Evolutionary conservation across 805 yeast genomes (phyloP), one percentile per base, ranked within the genome.

Genomic region (Scheffersomyces amazonensis): DNA sequence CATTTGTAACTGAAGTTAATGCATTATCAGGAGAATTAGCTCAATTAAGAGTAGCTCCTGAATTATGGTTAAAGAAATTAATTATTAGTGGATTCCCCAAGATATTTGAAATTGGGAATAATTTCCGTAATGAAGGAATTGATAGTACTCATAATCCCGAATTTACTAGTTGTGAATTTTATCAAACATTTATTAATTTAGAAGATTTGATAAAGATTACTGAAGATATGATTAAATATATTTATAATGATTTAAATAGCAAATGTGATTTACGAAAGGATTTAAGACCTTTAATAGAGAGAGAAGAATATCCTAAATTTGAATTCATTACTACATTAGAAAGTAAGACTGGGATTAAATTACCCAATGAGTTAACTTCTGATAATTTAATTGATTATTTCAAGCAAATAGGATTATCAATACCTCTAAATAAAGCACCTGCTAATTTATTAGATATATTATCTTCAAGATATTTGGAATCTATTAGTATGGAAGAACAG

Each of bases 81-180:
- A 76, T 89, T 2, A 80, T 91, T 23, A 74, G 87, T 6, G 99
- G 99, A 1, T 79, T 90, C 52, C 95, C 90, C 48, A 79, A 76
- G 47, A 82, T 93, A 2, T 93, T 78, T 59, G 98, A 93, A 53
- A 77, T 93, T 37, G 97, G 97, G 0, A 73, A 76, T 37, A 81
- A 73, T 32, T 93, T 90, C 60, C 71, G 99, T 50, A 93, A 93
- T 53, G 99, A 93, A 62, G 96, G 97, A 5, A 72, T 91, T 20
- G 99, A 91, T 56, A 71, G 84, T 1, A 86, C 96, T 0, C 99
- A 91, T 58, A 93, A 91, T 60, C 96, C 96, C 0, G 99, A 91
- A 54, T 91, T 90, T 56, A 83, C 96, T 1, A 78, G 88, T 2
- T 81, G 96, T 55, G 99, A 91, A 56, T 86, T 88, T 50, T 91